Evolutionary conservation across 148 eudicot genomes (phyloP), one percentile per base, ranked within the genome.

Genomic region (Talinum fruticosum): DNA sequence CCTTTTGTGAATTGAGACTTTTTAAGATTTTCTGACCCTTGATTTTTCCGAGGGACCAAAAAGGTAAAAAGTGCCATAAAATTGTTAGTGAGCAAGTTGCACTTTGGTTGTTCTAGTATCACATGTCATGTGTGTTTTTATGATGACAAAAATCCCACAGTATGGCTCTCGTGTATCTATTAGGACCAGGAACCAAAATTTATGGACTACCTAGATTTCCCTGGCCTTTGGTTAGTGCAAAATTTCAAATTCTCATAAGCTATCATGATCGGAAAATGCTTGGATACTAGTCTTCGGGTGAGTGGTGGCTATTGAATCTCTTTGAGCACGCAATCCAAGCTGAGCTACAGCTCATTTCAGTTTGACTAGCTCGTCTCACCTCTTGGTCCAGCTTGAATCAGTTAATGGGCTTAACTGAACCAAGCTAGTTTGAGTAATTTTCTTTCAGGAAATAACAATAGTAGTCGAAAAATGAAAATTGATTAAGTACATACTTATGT

Each of bases 221-320:
- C 33, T 44, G 44, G 57, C 74, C 32, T 71, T 41, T 71, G 74
- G 74, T 44, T 71, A 41, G 57, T 45, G 33, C 57, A 41, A 71
- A 24, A 14, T 26, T 71, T 41, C 34, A 37, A 10, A 49, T 36
- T 73, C 21, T 47, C 73, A 16, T 24, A 10, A 23, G 66, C 66
- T 62, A n/a, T n/a, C n/a, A 6, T 62, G 32, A 10, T 62, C 29
- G 28, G 10, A 28, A 62, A 62, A 26, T 62, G 28, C 30, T 30
- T 30, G 36, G 68, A 4, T 65, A 65, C 36, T 65, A 47, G 13
- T 13, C 53, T 12, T 47, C 10, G 6, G 18, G 53, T 47, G 4
- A 47, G 53, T 47, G 13, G 13, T 47, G 53, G 53, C 53, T 47
- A 12, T 12, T 47, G 53, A 47, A 13, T 2, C 18, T 47, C 10